phyloP scores from a whole-genome alignment of 108 stramenopile species.

The Fragilariopsis cylindrus region DNA sequence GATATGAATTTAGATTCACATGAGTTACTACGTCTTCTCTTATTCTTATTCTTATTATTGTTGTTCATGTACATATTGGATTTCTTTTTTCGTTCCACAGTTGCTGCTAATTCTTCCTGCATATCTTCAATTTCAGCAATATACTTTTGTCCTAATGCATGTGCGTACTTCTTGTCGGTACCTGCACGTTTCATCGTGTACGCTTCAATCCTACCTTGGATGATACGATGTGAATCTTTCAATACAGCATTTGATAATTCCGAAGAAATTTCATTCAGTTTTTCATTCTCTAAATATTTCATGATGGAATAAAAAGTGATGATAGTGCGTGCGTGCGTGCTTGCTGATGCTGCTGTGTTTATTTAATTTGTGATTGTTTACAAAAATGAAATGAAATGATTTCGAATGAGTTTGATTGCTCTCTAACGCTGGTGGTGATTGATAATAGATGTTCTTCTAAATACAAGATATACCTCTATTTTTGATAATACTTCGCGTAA shows the following conservation, averaged over 20 bases:
- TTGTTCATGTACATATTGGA: not conserved
- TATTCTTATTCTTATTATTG: no score
- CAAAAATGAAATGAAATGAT: not conserved
- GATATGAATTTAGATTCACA: not conserved
- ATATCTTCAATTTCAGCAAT: slow-evolving; percentile 63
- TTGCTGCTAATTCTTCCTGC: slow-evolving; percentile 42
- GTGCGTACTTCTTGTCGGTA: slow-evolving; percentile 82
- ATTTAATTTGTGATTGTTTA: not conserved
- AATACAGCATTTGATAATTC: slow-evolving; percentile 65
- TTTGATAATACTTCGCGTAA: not conserved
- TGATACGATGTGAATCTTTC: slow-evolving; percentile 54
- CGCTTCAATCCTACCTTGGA: slow-evolving; percentile 85
- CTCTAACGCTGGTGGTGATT: not conserved
- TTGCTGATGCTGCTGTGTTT: not conserved
- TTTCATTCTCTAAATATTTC: slow-evolving; percentile 83
- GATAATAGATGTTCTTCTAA: not conserved
- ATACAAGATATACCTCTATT: not conserved
- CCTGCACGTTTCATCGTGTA: slow-evolving; percentile 86
- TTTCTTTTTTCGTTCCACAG: slow-evolving; percentile 17
- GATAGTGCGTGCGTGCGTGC: not conserved
- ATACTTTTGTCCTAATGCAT: slow-evolving; percentile 72
- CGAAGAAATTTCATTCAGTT: slow-evolving; percentile 67
- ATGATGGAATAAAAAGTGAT: slow-evolving; percentile 31
- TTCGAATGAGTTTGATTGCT: not conserved
- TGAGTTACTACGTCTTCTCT: slow-evolving; percentile 20